Conservation (phyloP, 352 stramenopile genomes). For the Thalassiosira livingstoniorum region DNA sequence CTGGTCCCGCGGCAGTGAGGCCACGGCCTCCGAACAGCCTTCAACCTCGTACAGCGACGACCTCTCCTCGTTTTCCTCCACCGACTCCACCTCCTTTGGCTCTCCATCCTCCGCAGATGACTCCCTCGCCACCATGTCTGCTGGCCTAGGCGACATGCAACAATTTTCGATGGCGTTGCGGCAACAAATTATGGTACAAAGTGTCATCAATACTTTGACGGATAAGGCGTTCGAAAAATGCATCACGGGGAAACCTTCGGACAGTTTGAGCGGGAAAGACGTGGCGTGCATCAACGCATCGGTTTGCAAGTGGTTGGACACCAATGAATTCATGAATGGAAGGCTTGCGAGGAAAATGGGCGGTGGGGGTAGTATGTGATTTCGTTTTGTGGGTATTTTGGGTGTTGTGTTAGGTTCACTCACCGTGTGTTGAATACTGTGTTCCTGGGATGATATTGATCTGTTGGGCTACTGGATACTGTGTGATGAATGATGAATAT, state of each 20-base stretch:
- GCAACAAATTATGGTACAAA: constrained; percentile 82
- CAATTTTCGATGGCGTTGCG: constrained; percentile 71
- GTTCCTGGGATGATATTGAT: too few relatives aligned
- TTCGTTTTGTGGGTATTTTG: too few relatives aligned
- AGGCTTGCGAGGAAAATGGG: constrained; percentile 75
- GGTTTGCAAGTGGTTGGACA: constrained; percentile 85
- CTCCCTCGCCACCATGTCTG: constrained; percentile 26
- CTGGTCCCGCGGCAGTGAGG: constrained; percentile 48
- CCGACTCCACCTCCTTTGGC: constrained; percentile 28
- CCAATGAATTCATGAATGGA: constrained; percentile 84
- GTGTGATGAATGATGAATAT: too few relatives aligned
- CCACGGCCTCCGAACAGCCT: constrained; percentile 23
- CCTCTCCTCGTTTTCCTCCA: constrained; percentile 24
- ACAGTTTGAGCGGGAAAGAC: constrained; percentile 71
- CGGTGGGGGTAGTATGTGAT: constrained; percentile 24
- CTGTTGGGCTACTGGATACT: too few relatives aligned
- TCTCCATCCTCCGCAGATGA: constrained; percentile 30
- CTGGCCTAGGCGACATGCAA: constrained; percentile 71
- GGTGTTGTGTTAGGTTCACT: too few relatives aligned
- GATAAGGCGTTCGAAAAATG: constrained; percentile 81
- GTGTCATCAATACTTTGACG: constrained; percentile 76
- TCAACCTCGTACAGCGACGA: constrained; percentile 50
- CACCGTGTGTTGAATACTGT: too few relatives aligned
- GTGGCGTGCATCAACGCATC: constrained; percentile 74
- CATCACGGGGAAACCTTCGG: constrained; percentile 69